phyloP scores from a whole-genome alignment of 2,329 filamentous ascomycete species.

The Diaporthe humulicola region DNA sequence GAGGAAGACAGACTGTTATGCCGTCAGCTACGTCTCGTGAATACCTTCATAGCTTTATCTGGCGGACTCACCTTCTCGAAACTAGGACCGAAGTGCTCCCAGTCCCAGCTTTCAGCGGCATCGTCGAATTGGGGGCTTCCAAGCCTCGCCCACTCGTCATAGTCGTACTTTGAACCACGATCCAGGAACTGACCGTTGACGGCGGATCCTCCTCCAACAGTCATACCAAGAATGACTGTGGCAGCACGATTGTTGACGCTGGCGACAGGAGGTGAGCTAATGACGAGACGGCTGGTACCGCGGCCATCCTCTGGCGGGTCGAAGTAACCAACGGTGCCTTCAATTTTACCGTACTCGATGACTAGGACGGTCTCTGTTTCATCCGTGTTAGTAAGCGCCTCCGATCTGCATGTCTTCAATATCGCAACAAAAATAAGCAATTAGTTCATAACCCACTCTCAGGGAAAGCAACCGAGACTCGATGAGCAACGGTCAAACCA shows the following conservation, averaged over 20 bases:
- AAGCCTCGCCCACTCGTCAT: slow-evolving; percentile 22
- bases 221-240: neutral
- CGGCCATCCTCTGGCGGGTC: slow-evolving; percentile 15
- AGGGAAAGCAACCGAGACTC: slow-evolving; percentile 48
- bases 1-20: slow-evolving; percentile 4
- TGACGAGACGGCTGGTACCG: slow-evolving; percentile 1
- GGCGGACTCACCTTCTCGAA: slow-evolving; percentile 5
- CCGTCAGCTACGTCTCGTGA: neutral
- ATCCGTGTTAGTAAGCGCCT: neutral
- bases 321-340: slow-evolving; percentile 5
- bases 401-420: neutral
- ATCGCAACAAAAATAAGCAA: neutral
- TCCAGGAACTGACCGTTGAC: slow-evolving; percentile 17
- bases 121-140: neutral
- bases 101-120: slow-evolving; percentile 10
- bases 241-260: slow-evolving; percentile 10
- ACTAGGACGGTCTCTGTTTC: slow-evolving; percentile 52
- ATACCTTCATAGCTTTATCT: neutral
- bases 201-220: slow-evolving; percentile 16
- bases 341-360: slow-evolving; percentile 46
- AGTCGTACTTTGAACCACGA: slow-evolving; percentile 22
- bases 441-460: neutral
- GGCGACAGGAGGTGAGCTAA: slow-evolving; percentile 10
- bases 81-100: slow-evolving; percentile 19
- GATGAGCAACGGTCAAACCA: slow-evolving; percentile 60